Evolutionary conservation across 2,329 filamentous ascomycete genomes (phyloP), one percentile per base, ranked within the genome.

Genomic region (Trichoderma asperellum): DNA sequence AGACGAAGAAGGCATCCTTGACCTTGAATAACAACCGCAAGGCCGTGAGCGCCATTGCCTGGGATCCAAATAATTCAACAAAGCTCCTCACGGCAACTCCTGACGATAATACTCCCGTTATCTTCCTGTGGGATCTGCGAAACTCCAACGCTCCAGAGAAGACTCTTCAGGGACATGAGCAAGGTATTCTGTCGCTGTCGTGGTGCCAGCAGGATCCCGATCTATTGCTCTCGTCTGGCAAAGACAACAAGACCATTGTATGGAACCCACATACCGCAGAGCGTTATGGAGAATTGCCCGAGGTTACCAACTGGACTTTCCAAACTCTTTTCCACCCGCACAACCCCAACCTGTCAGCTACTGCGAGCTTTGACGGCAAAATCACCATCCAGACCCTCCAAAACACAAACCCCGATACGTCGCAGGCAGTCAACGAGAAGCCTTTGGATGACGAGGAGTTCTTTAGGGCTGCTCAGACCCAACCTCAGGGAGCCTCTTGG

Each of bases 221-320:
- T 75, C 85, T 99, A 62, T 83, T 99, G 61, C 86, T 99, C 27
- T 99, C 96, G 2, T 96, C 92, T 73, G 96, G 96, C 74, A 98
- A 98, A 82, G 96, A 99, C 81, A 98, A 98, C 78, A 89, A 93
- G 75, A 97, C 94, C 2, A 87, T 99, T 71, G 90, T 96, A 71
- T 99, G 96, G 96, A 98, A 98, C 80, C 93, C 96, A 1, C 92
- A 96, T 76, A 97, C 92, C 2, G 95, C 95, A 65, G 89, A 96
- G 77, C 86, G 88, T 14, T 91, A 94, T 72, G 96, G 96, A 73
- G 95, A 98, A 81, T 95, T 98, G 77, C 94, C 95, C 5, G 93
- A 97, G 75, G 94, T 97, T 66, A 97, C 95, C n/a, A 99, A 98
- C 81, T 99, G 96, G 95, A 97, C 94, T 6, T 99, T 99, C 84